Conservation (phyloP, 164 flowering plant genomes). For the Pachysandra terminalis region DNA sequence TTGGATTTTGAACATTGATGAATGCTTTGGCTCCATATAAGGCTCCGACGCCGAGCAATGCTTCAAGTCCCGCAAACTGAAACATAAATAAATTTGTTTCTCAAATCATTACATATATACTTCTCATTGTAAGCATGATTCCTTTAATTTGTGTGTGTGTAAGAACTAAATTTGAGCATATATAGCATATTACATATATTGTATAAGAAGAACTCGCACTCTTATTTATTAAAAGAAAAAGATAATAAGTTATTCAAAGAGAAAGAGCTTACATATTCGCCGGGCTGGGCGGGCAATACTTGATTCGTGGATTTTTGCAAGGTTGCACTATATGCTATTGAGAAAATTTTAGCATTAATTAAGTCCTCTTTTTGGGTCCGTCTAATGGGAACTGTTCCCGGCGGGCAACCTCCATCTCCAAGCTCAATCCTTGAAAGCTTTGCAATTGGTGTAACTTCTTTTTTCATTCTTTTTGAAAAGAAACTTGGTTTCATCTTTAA, state of each 20-base stretch:
- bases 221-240: too few relatives aligned
- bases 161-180: too few relatives aligned
- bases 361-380: background rate
- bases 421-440: background rate
- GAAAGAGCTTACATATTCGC: background rate
- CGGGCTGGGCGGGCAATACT: background rate
- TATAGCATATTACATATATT: too few relatives aligned
- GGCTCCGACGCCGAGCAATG: background rate
- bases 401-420: background rate
- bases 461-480: background rate
- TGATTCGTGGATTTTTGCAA: too few relatives aligned
- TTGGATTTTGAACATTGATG: background rate
- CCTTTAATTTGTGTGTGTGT: too few relatives aligned
- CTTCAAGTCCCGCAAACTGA: background rate
- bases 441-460: background rate
- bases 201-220: too few relatives aligned
- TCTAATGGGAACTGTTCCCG: background rate
- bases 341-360: background rate
- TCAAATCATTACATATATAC: too few relatives aligned
- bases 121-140: too few relatives aligned
- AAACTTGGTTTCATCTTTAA: background rate
- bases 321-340: background rate
- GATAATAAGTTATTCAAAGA: too few relatives aligned
- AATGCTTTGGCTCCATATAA: background rate
- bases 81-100: too few relatives aligned